A percentile compares a stretch with the other conserved stretches of the same genome.
Evolutionary conservation across 345 rosid genomes (phyloP).

Genomic region (Reutealis trisperma): DNA sequence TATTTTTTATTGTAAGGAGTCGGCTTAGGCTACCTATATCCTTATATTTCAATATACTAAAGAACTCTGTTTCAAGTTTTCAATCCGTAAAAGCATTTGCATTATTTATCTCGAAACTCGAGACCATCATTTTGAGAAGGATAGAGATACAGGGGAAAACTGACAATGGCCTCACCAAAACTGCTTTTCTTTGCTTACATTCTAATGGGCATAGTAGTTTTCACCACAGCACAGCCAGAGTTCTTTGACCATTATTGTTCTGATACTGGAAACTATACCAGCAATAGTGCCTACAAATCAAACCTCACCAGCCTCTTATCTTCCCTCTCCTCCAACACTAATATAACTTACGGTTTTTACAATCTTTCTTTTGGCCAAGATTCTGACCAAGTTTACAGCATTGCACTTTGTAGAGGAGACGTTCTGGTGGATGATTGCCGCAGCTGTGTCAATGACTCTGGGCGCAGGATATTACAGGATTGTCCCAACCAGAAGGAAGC

Average conservation of each 20-base stretch:
- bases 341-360: constrained; percentile 31
- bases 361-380: constrained; percentile 39
- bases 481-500: constrained; percentile 22
- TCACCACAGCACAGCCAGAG: constrained; percentile 11
- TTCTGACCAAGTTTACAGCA: constrained; percentile 16
- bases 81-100: no score
- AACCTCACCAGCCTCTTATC: constrained; percentile 42
- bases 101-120: no score
- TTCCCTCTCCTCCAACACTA: constrained; percentile 33
- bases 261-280: constrained; percentile 29
- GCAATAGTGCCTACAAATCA: constrained; percentile 36
- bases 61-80: no score
- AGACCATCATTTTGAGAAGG: no score
- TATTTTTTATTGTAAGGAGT: no score
- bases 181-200: background rate
- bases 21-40: no score
- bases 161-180: no score
- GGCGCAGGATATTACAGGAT: background rate
- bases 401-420: constrained; percentile 25
- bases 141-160: no score
- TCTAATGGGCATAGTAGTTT: background rate
- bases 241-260: background rate
- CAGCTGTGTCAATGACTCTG: constrained; percentile 5
- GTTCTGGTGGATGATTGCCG: background rate
- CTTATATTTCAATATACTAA: no score